Evolutionary conservation across 305 asterid genomes (phyloP), one percentile per base, ranked within the genome.

Genomic region (Rubia occidens): DNA sequence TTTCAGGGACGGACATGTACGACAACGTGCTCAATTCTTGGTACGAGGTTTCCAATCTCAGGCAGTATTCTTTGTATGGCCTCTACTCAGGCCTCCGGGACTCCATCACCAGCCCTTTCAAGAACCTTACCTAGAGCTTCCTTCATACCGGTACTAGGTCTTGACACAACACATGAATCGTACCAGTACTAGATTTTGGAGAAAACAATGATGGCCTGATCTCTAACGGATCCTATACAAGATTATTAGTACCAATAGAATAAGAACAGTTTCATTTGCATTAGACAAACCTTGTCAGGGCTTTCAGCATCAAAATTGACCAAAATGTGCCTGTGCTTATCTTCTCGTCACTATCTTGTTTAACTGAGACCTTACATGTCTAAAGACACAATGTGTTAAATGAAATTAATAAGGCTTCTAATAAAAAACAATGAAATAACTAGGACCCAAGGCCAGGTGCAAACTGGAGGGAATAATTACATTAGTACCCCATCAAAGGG

Each of bases 11-110:
- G 0, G 95, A 88, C 75, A 86, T 81, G 77, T 77, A 91, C 21
- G 88, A 94, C 14, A 35, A 66, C 0, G 96, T 90, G 18, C 84
- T 93, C 18, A 90, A 90, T 75, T 88, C 97, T 0, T 88, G 95
- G 98, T 88, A 88, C 45, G 95, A 93, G 83, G 96, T 88, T 53
- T 89, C 86, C 0, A 88, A 85, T 18, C 96, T 93, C 68, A 77
- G 91, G 61, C 97, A 86, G 53, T 81, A 93, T 71, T 90, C 97
- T 21, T 88, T 91, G 53, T 91, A 74, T 49, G 81, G 77, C 65
- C 78, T 91, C 66, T 91, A 83, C 54, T 82, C 87, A 3, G 74
- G 73, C 63, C 75, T 86, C 15, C 76, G 80, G 1, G 80, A 81
- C 71, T 78, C 88, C 63, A 66, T 84, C 56, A 77, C 85, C 17